Evolutionary conservation across 2,329 filamentous ascomycete genomes (phyloP), one percentile per base, ranked within the genome.

Genomic region (Monosporascus sp.): DNA sequence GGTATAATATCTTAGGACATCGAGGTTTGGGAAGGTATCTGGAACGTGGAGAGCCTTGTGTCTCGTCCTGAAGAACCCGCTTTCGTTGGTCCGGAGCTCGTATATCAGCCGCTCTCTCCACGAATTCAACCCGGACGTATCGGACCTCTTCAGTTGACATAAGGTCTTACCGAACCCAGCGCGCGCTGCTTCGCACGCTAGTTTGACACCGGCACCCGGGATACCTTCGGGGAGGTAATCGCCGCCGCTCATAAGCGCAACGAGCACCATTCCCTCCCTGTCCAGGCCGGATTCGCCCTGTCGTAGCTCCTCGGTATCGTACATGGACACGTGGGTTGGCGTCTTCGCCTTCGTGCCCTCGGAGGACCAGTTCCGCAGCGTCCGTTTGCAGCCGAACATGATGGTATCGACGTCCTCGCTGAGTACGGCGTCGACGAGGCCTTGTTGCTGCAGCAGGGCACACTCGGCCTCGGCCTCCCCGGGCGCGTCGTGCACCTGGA

Each of bases 401-500:
- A 97, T 82, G 2, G 93, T 94, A 67, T 99, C 94, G 44, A 97
- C 91, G 74, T 99, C 94, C 68, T 99, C 92, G 68, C 90, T 97
- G 62, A 99, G 77, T 1, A 97, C 94, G 0, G 90, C 93, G 69
- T 99, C 94, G 1, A 96, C 92, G 8, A 96, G 76, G 1, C 90
- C 91, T 46, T 86, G 80, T 54, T 80, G 79, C 65, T 99, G 92
- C 3, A 99, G 71, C 17, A 94, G 73, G 0, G 94, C 94, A 60
- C 94, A 99, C 72, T 99, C 94, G 1, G 94, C 94, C 68, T 99
- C 94, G 3, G 93, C 94, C 67, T 99, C 94, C 9, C 94, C 94
- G 0, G 93, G 94, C 6, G 94, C 94, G 63, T 90, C 84, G 68
- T 97, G 91, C 48, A 82, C 81, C 1, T 85, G 82, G 64, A 96